Evolutionary conservation across 441 rosid genomes (phyloP).

Genomic region (Breynia disticha): DNA sequence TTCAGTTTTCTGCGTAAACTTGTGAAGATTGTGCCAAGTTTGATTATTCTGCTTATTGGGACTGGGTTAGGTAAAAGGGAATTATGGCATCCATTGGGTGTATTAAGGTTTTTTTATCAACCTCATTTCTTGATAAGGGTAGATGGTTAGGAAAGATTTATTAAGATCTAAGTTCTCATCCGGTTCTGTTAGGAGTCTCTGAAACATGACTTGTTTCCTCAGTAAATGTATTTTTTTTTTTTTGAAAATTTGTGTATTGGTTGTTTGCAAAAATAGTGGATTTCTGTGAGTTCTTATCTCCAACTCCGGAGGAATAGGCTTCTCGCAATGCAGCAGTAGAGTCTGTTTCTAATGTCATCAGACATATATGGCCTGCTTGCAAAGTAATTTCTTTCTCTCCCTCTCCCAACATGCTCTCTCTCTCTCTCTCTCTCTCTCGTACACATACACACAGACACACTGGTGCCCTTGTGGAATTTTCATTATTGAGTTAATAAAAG

Average conservation of each 20-base stretch:
- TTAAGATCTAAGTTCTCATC: too few species aligned
- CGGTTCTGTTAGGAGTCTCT: too few species aligned
- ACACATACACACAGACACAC: conserved; percentile 3
- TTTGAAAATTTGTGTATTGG: too few species aligned
- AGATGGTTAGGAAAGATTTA: too few species aligned
- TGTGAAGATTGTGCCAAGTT: too few species aligned
- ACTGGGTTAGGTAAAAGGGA: too few species aligned
- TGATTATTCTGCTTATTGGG: too few species aligned
- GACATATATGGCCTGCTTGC: conserved; percentile 79
- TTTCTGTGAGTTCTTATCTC: conserved; percentile 71
- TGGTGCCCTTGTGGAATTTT: neutral
- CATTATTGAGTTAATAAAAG: conserved; percentile 2
- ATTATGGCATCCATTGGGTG: too few species aligned
- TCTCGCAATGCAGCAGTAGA: conserved; percentile 49
- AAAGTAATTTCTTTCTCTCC: conserved; percentile 29
- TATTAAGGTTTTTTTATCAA: too few species aligned
- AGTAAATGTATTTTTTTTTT: neutral
- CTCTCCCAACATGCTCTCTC: too few species aligned
- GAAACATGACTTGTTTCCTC: neutral
- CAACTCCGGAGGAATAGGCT: conserved; percentile 64
- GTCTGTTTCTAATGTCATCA: conserved; percentile 54
- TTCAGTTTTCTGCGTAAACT: too few species aligned
- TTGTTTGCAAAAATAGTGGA: conserved; percentile 63
- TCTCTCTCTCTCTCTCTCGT: conserved; percentile 1
- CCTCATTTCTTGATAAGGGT: too few species aligned